Evolutionary conservation across 1,139 yeast genomes (phyloP), one percentile per base, ranked within the genome.

Genomic region (Magnusiomyces ingens): DNA sequence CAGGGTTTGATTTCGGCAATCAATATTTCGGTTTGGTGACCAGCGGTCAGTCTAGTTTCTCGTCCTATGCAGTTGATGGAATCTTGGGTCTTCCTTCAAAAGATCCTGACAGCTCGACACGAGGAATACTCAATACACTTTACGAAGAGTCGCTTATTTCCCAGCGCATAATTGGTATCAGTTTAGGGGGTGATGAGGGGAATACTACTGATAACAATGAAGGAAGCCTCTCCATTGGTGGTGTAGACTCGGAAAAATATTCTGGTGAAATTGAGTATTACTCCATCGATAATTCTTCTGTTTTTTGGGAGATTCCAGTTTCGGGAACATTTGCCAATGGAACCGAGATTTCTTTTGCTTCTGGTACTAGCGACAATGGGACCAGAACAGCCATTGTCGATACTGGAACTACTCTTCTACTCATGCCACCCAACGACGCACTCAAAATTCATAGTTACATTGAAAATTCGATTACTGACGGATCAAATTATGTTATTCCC

Each of bases 351-450:
- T 75, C 76, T 54, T 62, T 62, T 51, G 66, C 65, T 0, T 17
- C 59, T 10, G 71, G 82, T 64, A 26, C 4, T 26, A 26, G 32
- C 32, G 32, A 63, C 69, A 19, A 13, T 8, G 66, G 65, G 0
- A 19, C 59, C 10, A 71, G 82, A 64, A 63, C 69, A 2, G 83
- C 81, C 3, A 73, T 82, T 45, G 71, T 83, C 29, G 90, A 83
- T 62, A 80, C 86, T 12, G 89, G 88, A 17, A 82, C 88, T 1
- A 82, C 88, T 0, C 78, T 84, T 1, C 67, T 82, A 26, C 79
- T 80, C 5, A 67, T 81, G 51, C 82, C 86, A 1, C 67, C 75
- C n/a, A 68, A 66, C 19, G 87, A 83, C 61, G 87, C 88, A 1
- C 61, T 74, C 44, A 67, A 58, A 26, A 55, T 83, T 13, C 88